phyloP scores from a whole-genome alignment of 768 basidiomycete species.

The Psilocybe tampanensis region DNA sequence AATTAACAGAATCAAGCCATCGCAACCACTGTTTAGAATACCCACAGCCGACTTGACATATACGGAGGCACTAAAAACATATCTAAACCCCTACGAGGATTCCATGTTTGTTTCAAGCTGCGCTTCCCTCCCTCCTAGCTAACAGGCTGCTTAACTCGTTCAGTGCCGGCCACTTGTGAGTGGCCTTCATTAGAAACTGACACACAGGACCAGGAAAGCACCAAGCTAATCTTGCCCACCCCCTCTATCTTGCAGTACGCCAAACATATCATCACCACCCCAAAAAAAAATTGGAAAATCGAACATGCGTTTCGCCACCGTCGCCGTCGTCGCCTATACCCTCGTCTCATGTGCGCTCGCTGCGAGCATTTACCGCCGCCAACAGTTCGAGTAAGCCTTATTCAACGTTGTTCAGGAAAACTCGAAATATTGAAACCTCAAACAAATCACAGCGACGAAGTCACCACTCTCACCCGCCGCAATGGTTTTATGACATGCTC shows the following conservation, averaged over 20 bases:
- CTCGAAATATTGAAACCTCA: no score
- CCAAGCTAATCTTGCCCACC: neutral
- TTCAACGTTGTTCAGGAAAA: neutral
- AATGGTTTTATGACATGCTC: neutral
- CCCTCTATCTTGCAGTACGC: neutral
- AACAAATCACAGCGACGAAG: neutral
- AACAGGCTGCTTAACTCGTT: neutral
- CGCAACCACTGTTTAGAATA: no score
- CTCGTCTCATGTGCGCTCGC: neutral
- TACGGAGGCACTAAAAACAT: no score
- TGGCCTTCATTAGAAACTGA: neutral
- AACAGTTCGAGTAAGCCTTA: neutral
- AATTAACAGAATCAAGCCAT: no score
- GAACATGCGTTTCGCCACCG: slow-evolving; percentile 5
- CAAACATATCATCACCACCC: neutral
- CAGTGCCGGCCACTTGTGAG: slow-evolving; percentile 2
- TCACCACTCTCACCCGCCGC: neutral
- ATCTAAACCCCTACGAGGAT: neutral
- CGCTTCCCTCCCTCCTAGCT: neutral
- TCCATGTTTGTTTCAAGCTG: neutral
- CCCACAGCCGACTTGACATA: no score
- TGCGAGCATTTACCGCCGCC: neutral
- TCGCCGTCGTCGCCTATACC: neutral
- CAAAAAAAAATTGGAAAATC: no score
- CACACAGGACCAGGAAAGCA: no score